Conservation (phyloP, 202 grass and related monocot species). For the Schoenoplectus triqueter region DNA sequence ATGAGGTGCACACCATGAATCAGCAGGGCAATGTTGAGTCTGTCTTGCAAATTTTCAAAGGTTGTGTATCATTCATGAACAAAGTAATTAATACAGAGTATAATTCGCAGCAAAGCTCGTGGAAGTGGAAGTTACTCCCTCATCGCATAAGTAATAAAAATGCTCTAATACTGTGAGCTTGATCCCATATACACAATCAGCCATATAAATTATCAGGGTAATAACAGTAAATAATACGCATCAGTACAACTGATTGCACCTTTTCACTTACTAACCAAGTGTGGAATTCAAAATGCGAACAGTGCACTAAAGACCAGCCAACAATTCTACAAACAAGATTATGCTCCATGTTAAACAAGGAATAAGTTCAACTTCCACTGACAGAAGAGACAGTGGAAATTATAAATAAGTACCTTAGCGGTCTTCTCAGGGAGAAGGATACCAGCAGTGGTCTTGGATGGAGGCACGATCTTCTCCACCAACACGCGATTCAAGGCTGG, state of each 20-base stretch:
- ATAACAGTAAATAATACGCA: background rate
- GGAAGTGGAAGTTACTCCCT: background rate
- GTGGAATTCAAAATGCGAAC: background rate
- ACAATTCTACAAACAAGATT: constrained; percentile 9
- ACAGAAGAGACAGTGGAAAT: background rate
- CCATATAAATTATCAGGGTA: background rate
- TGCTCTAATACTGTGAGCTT: background rate
- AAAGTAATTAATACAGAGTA: background rate
- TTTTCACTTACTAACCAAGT: background rate
- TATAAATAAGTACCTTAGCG: constrained; percentile 31
- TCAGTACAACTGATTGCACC: background rate
- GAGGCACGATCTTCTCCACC: constrained; percentile 77
- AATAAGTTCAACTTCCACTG: background rate
- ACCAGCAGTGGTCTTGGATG: constrained; percentile 75
- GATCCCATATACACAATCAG: background rate
- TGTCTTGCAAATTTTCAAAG: background rate
- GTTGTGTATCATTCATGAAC: background rate
- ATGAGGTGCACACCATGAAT: too few species aligned
- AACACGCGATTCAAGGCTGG: constrained; percentile 78
- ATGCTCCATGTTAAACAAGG: background rate
- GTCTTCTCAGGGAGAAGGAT: constrained; percentile 80
- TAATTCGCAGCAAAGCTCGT: background rate
- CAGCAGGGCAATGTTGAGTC: background rate
- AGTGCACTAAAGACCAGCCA: background rate
- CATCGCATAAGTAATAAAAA: background rate